A percentile compares a stretch with the other conserved stretches of the same genome.
Evolutionary conservation across 1,284 basidiomycete species (phyloP).

Genomic region (Heliocybe sulcata): DNA sequence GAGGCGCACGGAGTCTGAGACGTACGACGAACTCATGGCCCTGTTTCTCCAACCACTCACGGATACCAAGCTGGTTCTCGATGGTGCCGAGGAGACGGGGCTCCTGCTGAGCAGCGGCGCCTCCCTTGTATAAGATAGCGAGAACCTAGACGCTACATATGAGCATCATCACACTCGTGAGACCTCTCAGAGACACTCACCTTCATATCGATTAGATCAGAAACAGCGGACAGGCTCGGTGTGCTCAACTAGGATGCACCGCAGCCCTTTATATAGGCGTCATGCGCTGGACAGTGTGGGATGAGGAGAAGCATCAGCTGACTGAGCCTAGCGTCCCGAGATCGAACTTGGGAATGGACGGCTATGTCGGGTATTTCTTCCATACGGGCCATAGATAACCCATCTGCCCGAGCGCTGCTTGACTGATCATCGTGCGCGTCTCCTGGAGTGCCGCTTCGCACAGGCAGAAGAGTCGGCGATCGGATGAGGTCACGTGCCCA

Average conservation of each 20-base stretch:
- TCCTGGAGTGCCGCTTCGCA: background rate
- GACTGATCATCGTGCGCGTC: background rate
- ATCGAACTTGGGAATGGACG: background rate
- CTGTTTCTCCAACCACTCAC: conserved; percentile 62
- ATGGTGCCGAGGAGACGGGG: conserved; percentile 83
- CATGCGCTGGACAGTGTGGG: background rate
- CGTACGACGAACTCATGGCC: conserved; percentile 75
- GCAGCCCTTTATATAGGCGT: background rate
- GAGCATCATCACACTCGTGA: conserved; percentile 1
- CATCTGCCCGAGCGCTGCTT: background rate
- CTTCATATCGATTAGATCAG: conserved; percentile 15
- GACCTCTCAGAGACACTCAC: conserved; percentile 6
- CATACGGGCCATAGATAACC: background rate
- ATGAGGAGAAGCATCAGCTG: conserved; percentile 1
- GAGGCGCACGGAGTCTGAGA: conserved; percentile 4
- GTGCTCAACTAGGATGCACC: background rate
- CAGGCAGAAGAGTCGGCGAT: too few species aligned
- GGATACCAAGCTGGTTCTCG: conserved; percentile 84
- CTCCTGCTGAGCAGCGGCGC: conserved; percentile 70
- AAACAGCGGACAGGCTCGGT: background rate
- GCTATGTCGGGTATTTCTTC: background rate
- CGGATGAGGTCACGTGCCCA: background rate
- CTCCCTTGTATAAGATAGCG: conserved; percentile 76
- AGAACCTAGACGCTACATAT: conserved; percentile 48
- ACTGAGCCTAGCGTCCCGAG: background rate